Evolutionary conservation across 305 asterid species (phyloP).

Genomic region (Fraxinus floribunda): DNA sequence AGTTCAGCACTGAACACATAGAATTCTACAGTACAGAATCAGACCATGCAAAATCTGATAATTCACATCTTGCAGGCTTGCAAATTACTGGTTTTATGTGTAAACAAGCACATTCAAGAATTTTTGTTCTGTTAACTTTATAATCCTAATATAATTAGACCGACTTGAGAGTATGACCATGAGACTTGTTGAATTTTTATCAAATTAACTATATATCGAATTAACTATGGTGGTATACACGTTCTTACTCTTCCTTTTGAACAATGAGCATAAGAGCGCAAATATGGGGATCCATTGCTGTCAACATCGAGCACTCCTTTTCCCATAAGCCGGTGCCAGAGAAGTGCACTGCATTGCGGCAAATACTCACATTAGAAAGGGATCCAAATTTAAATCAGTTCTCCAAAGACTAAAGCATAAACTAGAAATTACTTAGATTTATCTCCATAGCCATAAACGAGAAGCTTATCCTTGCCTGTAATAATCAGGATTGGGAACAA

Average conservation of each 20-base stretch:
- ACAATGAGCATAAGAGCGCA: conserved; percentile 87
- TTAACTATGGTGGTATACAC: background rate
- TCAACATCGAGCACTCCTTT: conserved; percentile 60
- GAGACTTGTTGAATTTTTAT: background rate
- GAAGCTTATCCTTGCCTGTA: conserved; percentile 55
- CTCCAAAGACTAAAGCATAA: background rate
- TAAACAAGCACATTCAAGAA: background rate
- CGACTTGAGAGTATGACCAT: background rate
- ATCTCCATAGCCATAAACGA: background rate
- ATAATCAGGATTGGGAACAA: conserved; percentile 85
- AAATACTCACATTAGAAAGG: conserved; percentile 10
- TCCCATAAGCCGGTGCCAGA: conserved; percentile 96
- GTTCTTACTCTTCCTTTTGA: conserved; percentile 72
- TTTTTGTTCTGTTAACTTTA: background rate
- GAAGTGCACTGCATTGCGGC: conserved; percentile 59
- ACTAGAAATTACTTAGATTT: background rate
- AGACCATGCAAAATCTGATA: background rate
- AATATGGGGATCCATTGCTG: conserved; percentile 45
- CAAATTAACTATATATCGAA: conserved; percentile 3
- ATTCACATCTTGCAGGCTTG: background rate
- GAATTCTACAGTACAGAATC: background rate
- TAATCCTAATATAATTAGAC: too few species aligned
- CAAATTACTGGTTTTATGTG: background rate
- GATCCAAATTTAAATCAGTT: background rate
- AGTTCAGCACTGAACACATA: background rate